Base-by-base conservation (phyloP, 768 basidiomycete species). In the Kwoniella sp. region DNA sequence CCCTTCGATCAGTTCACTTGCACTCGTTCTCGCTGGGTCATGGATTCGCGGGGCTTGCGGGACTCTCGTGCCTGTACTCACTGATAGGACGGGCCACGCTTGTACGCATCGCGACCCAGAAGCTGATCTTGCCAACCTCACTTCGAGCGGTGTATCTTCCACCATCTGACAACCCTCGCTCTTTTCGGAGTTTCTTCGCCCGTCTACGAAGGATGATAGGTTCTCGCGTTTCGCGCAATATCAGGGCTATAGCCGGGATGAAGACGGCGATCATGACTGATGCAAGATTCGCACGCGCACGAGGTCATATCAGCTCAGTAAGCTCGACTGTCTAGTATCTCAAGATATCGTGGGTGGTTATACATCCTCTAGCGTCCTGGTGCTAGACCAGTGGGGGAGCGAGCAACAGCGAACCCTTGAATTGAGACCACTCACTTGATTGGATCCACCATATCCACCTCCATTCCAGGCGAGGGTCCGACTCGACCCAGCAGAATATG, bases 371-470 rank as follows among this genome's bases (percentile, higher is more conserved):
- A n/a, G n/a, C n/a, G n/a, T n/a, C n/a, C n/a, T n/a, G n/a, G n/a
- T n/a, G n/a, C n/a, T n/a, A n/a, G n/a, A n/a, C n/a, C n/a, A n/a
- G n/a, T n/a, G n/a, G n/a, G n/a, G n/a, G n/a, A n/a, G n/a, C n/a
- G n/a, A n/a, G n/a, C n/a, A n/a, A n/a, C n/a, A n/a, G n/a, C n/a
- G n/a, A n/a, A n/a, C n/a, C n/a, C n/a, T n/a, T n/a, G n/a, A n/a
- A n/a, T n/a, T n/a, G n/a, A n/a, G n/a, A n/a, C n/a, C n/a, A n/a
- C 72, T 59, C 27, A 72, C 72, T 89, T 70, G 86, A 81, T 66
- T 87, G 86, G 9, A 90, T 84, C 90, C 90, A 91, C 70, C 90
- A 86, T 25, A 93, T 90, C 89, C 90, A 91, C 26, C 89, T 82
- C 89, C 90, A 91, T 65, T 83, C 83, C 1, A 91, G 75, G 21